These are phyloP conservation scores for Rhodotorula sp. DNA, from an alignment of 1,284 basidiomycete species.

Conservation along the genomic window DNA sequence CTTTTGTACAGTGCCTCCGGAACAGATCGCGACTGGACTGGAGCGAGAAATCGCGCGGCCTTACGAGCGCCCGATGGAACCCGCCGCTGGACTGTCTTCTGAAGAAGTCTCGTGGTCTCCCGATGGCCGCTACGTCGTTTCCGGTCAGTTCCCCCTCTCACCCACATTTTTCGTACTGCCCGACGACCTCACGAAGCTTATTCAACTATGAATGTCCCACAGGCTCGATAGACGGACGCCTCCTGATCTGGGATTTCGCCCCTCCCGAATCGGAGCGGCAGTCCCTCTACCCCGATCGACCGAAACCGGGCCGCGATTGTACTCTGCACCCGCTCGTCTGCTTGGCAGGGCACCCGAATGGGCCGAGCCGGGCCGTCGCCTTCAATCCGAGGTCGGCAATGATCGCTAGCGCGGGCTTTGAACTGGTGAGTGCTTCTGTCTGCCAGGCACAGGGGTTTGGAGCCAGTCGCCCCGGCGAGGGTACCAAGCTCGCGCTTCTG, in stretches of 20 bases:
- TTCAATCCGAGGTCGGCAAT: slow-evolving; percentile 87
- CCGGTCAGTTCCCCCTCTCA: slow-evolving; percentile 43
- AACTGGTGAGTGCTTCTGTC: slow-evolving; percentile 64
- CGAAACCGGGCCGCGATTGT: slow-evolving; percentile 41
- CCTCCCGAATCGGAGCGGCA: slow-evolving; percentile 46
- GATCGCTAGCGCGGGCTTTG: slow-evolving; percentile 79
- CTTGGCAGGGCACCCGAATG: slow-evolving; percentile 72
- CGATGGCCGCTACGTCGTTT: slow-evolving; percentile 80
- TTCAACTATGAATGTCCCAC: slow-evolving; percentile 41
- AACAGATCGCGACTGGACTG: slow-evolving; percentile 10
- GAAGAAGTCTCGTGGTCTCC: slow-evolving; percentile 91
- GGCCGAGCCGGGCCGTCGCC: slow-evolving; percentile 71
- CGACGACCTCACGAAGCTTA: not conserved
- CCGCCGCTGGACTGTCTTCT: slow-evolving; percentile 72
- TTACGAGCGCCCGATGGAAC: slow-evolving; percentile 58
- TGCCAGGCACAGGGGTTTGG: not conserved
- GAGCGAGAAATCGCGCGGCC: slow-evolving; percentile 52
- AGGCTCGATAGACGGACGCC: slow-evolving; percentile 75
- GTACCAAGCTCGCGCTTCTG: no score
- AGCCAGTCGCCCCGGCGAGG: not conserved
- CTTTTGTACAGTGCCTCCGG: slow-evolving; percentile 1
- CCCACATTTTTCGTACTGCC: not conserved
- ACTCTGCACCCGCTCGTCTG: slow-evolving; percentile 61
- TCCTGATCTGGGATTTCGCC: slow-evolving; percentile 71
- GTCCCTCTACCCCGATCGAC: slow-evolving; percentile 19